A percentile compares a stretch with the other conserved stretches of the same genome.
These are phyloP conservation scores for Alternaria panax DNA, from an alignment of 2,329 filamentous ascomycete species.

Conservation along the genomic window DNA sequence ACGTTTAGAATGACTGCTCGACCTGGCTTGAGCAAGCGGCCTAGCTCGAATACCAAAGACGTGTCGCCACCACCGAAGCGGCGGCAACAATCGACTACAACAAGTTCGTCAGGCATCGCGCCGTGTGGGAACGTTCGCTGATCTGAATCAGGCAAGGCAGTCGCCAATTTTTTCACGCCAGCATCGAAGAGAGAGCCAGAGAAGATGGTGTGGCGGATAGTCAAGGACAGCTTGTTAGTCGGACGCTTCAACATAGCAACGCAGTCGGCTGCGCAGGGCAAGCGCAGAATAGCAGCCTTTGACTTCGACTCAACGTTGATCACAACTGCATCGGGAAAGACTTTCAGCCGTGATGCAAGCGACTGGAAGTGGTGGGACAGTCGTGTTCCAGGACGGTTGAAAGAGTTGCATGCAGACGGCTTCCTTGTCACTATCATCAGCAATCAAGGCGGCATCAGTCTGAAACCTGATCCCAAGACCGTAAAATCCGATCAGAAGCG, in stretches of 20 bases:
- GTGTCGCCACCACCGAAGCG: slow-evolving; percentile 67
- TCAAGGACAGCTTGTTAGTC: slow-evolving; percentile 75
- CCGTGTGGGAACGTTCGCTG: not conserved
- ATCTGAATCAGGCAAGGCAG: slow-evolving; percentile 64
- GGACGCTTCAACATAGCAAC: slow-evolving; percentile 70
- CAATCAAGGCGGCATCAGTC: slow-evolving; percentile 84
- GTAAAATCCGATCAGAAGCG: slow-evolving; percentile 73
- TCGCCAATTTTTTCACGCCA: slow-evolving; percentile 89
- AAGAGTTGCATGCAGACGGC: slow-evolving; percentile 73
- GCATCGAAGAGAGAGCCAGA: slow-evolving; percentile 83
- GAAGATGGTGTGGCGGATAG: slow-evolving; percentile 71
- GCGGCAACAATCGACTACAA: slow-evolving; percentile 62
- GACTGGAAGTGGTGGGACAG: slow-evolving; percentile 97
- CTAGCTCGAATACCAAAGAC: slow-evolving; percentile 50
- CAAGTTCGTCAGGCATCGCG: slow-evolving; percentile 54
- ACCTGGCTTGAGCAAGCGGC: slow-evolving; percentile 43
- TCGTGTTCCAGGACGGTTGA: slow-evolving; percentile 71
- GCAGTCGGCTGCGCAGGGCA: slow-evolving; percentile 22
- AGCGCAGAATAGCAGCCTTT: slow-evolving; percentile 47
- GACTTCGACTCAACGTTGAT: slow-evolving; percentile 83
- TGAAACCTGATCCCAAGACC: slow-evolving; percentile 75
- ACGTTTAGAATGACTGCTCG: slow-evolving; percentile 28
- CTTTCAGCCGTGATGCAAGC: slow-evolving; percentile 70
- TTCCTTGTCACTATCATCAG: slow-evolving; percentile 82
- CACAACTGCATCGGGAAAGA: slow-evolving; percentile 78